Base-by-base conservation (phyloP, 2,329 filamentous ascomycete species). In the Trichoderma asperellum region DNA sequence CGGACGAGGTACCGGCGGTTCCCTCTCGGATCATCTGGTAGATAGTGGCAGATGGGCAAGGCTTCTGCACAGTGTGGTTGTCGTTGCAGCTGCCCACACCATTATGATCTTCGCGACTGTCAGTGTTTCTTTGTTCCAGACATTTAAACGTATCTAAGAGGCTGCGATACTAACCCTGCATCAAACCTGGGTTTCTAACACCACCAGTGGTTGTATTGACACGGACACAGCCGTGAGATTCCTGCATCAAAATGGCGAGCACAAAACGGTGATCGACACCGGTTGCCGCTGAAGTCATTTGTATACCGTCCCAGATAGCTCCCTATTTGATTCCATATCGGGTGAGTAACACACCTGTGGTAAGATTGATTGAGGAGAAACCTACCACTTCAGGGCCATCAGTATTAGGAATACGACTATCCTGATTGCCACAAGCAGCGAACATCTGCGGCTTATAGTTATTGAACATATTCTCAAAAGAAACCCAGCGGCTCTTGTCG, bases 171-270 rank as follows among this genome's bases (percentile, higher is more conserved):
- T 43, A 18, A 43, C 40, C 40, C 16, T 82, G 80, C 78, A 81
- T 80, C 29, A 82, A 77, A 53, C 82, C 82, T 0, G 82, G 82
- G 74, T 84, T 84, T 67, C 70, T 69, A 21, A 82, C 80, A 11
- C 79, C 79, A 70, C 81, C 77, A 74, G 78, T 74, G 52, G 81
- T 82, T 10, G 80, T 81, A 1, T 72, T 74, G 21, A 79, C 81
- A 29, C 82, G 81, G 24, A 83, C 81, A 73, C 82, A 83, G 58
- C 82, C 82, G 67, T 78, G 78, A 70, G 79, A 81, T 71, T 84
- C 82, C 71, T 84, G 82, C 76, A 84, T 78, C 34, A 83, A 72
- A 66, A 83, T 75, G 14, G 81, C 79, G 14, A 84, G 74, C 71
- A 84, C 81, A 68, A 82, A 81, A 40, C 82, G 78, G 58, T 75